phyloP scores from a whole-genome alignment of 306 rosid genomes.

The Hippophae gyantsensis region DNA sequence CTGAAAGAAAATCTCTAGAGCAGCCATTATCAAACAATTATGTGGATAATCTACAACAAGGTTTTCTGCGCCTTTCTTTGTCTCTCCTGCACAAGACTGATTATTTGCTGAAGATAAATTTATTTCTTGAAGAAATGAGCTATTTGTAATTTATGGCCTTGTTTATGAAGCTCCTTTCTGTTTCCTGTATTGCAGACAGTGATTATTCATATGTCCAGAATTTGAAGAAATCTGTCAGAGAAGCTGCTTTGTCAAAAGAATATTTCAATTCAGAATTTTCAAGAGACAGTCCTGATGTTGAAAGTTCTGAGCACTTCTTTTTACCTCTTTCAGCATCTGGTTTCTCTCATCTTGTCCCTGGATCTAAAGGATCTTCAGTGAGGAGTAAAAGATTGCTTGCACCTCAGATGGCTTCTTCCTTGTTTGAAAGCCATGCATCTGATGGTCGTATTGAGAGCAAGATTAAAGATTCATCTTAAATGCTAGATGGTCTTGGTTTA shows the following conservation, averaged over 20 bases:
- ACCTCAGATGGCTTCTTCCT: conserved; percentile 43
- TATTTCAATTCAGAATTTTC: conserved; percentile 50
- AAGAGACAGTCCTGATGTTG: conserved; percentile 67
- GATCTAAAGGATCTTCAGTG: conserved; percentile 44
- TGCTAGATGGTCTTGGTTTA: conserved; percentile 56
- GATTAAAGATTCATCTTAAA: conserved; percentile 42
- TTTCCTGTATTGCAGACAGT: conserved; percentile 34
- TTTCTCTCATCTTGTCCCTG: conserved; percentile 55
- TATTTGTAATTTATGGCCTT: conserved; percentile 9
- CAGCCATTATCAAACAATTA: conserved; percentile 49
- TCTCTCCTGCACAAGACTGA: conserved; percentile 18
- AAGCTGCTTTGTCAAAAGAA: conserved; percentile 69
- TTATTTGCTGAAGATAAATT: conserved; percentile 19
- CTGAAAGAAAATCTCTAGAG: conserved; percentile 57
- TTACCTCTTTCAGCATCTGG: conserved; percentile 70
- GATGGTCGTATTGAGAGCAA: conserved; percentile 41
- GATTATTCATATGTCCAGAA: conserved; percentile 52
- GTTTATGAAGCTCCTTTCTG: conserved; percentile 14
- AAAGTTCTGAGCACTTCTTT: conserved; percentile 79
- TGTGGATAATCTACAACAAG: conserved; percentile 53
- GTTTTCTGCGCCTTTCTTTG: conserved; percentile 31
- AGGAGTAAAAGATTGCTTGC: conserved; percentile 66
- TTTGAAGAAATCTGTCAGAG: conserved; percentile 87
- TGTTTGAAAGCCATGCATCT: conserved; percentile 34
- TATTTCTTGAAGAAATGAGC: no score